Evolutionary conservation across 768 basidiomycete genomes (phyloP), one percentile per base, ranked within the genome.

Genomic region (Mycena chlorophos): DNA sequence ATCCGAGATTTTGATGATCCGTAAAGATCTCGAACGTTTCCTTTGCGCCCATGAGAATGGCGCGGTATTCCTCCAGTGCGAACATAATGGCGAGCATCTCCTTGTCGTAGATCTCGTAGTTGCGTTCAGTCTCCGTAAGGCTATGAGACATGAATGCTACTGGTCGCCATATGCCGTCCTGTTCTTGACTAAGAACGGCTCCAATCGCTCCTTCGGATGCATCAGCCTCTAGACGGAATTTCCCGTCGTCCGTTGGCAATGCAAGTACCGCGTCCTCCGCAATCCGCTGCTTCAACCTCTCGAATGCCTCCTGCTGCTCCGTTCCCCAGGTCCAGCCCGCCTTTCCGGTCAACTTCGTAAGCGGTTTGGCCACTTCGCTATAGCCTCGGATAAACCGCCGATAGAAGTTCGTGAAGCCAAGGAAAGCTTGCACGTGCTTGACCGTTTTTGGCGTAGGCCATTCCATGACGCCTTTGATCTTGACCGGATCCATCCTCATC

Each of bases 31-130:
- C 51, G 27, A 60, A 30, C 8, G 0, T 4, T 17, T 34, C 40
- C n/a, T 28, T n/a, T 2, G 50, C 54, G 0, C 66, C 51, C 1
- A 43, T 31, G 19, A 52, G 46, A 39, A 42, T 19, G 45, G 64
- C 59, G 16, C 61, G 26, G 69, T 68, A 70, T 22, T 65, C 57
- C 0, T 56, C n/a, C 1, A 78, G 57, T 0, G 69, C 68, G 25
- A 64, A 27, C 19, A 82, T 69, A 26, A 83, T 77, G 0, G 79
- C 76, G 2, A 82, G 69, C 0, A 83, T 50, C 63, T 85, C 82
- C 53, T 72, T 73, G 60, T 84, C 70, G 52, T 78, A 67, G 26
- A 72, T 70, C 19, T 76, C 68, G 60, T 83, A 83, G 58, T 82
- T 82, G 1, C 64, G 45, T 62, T 82, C 76, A 0, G 72, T 66